Conservation (phyloP, 495 filamentous ascomycete species). For the Neurospora sp. region DNA sequence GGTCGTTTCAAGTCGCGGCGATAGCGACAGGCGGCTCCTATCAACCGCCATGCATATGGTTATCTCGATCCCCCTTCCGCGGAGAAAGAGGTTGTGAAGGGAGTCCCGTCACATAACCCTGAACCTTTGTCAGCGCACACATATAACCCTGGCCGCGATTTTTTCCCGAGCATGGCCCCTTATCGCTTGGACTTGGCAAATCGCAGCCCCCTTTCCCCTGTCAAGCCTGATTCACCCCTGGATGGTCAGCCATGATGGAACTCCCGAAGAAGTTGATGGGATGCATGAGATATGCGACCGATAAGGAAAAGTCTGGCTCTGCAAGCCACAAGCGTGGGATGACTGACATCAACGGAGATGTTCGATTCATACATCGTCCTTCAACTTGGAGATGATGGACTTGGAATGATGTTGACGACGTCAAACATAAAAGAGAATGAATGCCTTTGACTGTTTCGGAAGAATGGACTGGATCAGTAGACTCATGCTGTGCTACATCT, state of each 20-base stretch:
- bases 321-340: not conserved
- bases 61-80: not conserved
- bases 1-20: not conserved
- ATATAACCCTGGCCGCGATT: not conserved
- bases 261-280: not conserved
- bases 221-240: not conserved
- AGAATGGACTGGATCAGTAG: not conserved
- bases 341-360: not conserved
- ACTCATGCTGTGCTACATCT: not conserved
- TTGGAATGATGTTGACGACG: not conserved
- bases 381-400: not conserved
- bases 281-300: not conserved
- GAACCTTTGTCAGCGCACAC: not conserved
- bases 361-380: not conserved
- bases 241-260: not conserved
- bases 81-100: not conserved
- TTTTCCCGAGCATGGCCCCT: too few species aligned
- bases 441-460: not conserved
- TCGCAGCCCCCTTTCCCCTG: not conserved
- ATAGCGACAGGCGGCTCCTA: not conserved
- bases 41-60: not conserved
- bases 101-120: not conserved
- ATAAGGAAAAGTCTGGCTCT: not conserved
- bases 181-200: not conserved
- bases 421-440: not conserved